Evolutionary conservation across 805 yeast species (phyloP).

Genomic region (Candida palmyrensis): DNA sequence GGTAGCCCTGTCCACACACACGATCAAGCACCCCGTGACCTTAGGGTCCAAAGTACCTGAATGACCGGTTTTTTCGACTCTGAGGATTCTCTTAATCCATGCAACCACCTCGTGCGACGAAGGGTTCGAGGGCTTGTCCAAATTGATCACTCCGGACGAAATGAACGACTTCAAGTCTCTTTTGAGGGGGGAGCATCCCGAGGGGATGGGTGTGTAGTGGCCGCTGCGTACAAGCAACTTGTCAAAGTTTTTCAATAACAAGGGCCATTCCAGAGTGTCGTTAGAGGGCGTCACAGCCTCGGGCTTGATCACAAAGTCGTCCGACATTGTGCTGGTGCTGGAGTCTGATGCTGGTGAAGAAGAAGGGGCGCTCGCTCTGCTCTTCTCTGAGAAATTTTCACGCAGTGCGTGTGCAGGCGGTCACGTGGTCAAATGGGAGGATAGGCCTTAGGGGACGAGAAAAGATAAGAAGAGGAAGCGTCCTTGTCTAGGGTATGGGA

Average conservation of each 20-base stretch:
- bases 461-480: no score
- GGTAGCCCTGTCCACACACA: conserved; percentile 97
- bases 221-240: conserved; percentile 91
- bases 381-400: conserved; percentile 3
- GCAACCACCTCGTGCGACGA: conserved; percentile 99
- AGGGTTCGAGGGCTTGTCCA: conserved; percentile 98
- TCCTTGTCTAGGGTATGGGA: no score
- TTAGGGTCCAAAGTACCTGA: conserved; percentile 98
- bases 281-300: conserved; percentile 71
- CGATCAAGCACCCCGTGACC: conserved; percentile 98
- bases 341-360: conserved; percentile 2
- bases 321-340: conserved; percentile 41
- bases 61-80: conserved; percentile 97
- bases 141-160: conserved; percentile 92
- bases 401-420: conserved; percentile 2
- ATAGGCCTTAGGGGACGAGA: no score
- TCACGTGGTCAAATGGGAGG: no score
- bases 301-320: conserved; percentile 82
- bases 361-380: background rate
- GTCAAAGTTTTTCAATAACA: conserved; percentile 89
- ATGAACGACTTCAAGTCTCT: conserved; percentile 89
- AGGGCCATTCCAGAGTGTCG: conserved; percentile 94
- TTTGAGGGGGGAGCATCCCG: conserved; percentile 91
- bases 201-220: conserved; percentile 95
- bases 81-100: conserved; percentile 93